Evolutionary conservation across 306 rosid species (phyloP).

Genomic region (Lablab purpureus): DNA sequence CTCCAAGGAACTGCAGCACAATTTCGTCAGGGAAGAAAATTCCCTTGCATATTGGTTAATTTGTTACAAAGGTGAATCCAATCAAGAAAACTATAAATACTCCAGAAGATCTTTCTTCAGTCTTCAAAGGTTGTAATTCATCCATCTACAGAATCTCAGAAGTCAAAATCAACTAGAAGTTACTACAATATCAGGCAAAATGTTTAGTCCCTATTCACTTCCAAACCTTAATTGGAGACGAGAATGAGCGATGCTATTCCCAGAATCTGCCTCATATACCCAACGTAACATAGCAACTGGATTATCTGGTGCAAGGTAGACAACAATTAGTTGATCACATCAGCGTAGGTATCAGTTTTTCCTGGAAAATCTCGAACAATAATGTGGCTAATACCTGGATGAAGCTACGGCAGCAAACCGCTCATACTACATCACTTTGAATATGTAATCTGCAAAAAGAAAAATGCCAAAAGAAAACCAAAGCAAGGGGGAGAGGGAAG

Average conservation of each 20-base stretch:
- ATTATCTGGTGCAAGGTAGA: slow-evolving; percentile 29
- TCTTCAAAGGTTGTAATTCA: slow-evolving; percentile 30
- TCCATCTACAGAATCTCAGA: slow-evolving; percentile 38
- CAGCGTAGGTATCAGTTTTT: not conserved
- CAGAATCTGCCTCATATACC: slow-evolving; percentile 34
- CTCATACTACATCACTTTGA: slow-evolving; percentile 44
- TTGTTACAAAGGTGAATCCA: slow-evolving; percentile 12
- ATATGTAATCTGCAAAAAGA: slow-evolving; percentile 46
- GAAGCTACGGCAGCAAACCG: slow-evolving; percentile 42
- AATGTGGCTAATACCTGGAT: slow-evolving; percentile 37
- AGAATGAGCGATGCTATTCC: slow-evolving; percentile 32
- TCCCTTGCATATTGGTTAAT: not conserved
- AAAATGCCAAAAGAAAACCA: slow-evolving; percentile 46
- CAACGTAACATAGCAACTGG: slow-evolving; percentile 32
- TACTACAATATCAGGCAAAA: slow-evolving; percentile 38
- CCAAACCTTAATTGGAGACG: not conserved
- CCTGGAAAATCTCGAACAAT: slow-evolving; percentile 8
- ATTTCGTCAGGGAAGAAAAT: slow-evolving; percentile 20
- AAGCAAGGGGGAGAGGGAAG: not conserved
- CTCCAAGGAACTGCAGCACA: slow-evolving; percentile 30
- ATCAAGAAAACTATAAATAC: slow-evolving; percentile 35
- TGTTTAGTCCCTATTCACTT: slow-evolving; percentile 16
- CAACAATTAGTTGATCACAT: slow-evolving; percentile 28
- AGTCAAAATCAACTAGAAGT: slow-evolving; percentile 40
- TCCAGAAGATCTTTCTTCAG: slow-evolving; percentile 28